Evolutionary conservation across 345 rosid species (phyloP).

Genomic region (Durio zibethinus): DNA sequence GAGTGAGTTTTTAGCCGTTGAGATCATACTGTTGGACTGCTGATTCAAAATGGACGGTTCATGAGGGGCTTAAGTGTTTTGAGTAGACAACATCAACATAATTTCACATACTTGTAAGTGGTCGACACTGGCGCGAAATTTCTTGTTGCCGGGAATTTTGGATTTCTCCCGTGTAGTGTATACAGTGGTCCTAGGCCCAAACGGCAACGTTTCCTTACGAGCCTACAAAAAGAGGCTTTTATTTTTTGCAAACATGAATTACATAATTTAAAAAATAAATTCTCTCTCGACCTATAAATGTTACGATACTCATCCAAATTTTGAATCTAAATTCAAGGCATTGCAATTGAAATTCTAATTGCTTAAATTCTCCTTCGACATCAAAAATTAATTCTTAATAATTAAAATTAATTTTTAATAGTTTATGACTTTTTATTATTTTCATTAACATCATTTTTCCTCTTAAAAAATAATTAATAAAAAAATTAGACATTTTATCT

Average conservation of each 20-base stretch:
- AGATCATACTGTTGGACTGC: not conserved
- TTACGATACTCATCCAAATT: not conserved
- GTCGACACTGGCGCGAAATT: not conserved
- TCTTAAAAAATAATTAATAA: no score
- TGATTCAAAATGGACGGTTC: not conserved
- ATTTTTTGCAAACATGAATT: no score
- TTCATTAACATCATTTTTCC: no score
- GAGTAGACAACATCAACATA: not conserved
- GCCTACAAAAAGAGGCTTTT: no score
- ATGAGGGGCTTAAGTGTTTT: not conserved
- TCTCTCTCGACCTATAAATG: not conserved
- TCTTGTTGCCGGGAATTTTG: not conserved
- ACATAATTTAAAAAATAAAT: no score
- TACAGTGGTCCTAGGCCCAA: not conserved
- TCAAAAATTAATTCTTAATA: no score
- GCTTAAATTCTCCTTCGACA: no score
- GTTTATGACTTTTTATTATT: no score
- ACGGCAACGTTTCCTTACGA: slow-evolving; percentile 2
- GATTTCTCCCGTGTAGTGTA: not conserved
- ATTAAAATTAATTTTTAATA: no score
- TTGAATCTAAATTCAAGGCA: no score
- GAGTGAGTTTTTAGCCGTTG: not conserved
- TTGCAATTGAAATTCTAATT: no score
- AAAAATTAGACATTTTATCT: no score
- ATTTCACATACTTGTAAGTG: not conserved